These are phyloP conservation scores for Agrostemma githago DNA, from an alignment of 148 eudicot species.

Conservation along the genomic window DNA sequence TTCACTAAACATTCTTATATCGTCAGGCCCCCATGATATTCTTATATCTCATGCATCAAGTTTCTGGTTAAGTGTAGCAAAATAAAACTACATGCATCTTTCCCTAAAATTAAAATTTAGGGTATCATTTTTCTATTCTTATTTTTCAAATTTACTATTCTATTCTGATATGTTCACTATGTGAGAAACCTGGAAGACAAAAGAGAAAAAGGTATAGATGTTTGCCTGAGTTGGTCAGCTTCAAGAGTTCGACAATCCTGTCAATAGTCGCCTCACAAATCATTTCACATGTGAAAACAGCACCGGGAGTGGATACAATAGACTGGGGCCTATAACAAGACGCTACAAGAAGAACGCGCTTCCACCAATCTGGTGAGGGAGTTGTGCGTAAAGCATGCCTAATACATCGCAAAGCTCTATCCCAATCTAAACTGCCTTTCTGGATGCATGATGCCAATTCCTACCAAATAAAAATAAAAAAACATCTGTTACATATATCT, in stretches of 20 bases:
- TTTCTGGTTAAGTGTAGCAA: not conserved
- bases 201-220: not conserved
- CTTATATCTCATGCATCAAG: not conserved
- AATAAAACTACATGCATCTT: not conserved
- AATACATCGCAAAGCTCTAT: constrained; percentile 88
- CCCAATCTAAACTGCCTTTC: constrained; percentile 96
- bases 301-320: constrained; percentile 69
- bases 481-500: constrained; percentile 2
- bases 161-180: not conserved
- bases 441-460: constrained; percentile 87
- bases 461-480: constrained; percentile 30
- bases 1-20: not conserved
- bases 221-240: constrained; percentile 90
- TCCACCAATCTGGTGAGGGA: constrained; percentile 99
- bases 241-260: constrained; percentile 83
- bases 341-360: constrained; percentile 82
- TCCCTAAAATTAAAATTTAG: not conserved
- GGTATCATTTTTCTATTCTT: not conserved
- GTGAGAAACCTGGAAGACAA: not conserved
- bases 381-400: constrained; percentile 92
- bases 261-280: constrained; percentile 88
- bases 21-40: not conserved
- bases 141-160: not conserved
- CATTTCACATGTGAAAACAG: constrained; percentile 96
- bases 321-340: constrained; percentile 62